Base-by-base conservation (phyloP, 139 green algal species). In the Yamagishiella unicocca region DNA sequence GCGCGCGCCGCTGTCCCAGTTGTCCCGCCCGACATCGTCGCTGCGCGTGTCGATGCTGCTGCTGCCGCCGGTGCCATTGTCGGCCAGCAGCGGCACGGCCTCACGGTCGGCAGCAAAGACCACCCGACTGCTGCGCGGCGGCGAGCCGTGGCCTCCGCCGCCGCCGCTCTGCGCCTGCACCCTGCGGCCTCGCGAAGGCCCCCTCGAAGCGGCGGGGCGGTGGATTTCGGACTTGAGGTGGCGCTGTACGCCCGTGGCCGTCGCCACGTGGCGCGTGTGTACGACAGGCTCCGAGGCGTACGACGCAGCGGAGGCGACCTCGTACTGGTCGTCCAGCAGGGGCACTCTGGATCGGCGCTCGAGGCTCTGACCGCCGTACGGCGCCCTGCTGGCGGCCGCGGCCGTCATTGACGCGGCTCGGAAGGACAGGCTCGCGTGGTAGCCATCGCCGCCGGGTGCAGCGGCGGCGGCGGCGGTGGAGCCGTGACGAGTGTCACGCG, bases 181-280 rank as follows among this genome's bases (percentile, higher is more conserved):
- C 50, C 14, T 58, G 17, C 31, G 64, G 14, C 64, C 9, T 8
- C 64, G n/a, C 64, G 7, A 42, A 10, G 50, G 50, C 14, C n/a
- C n/a, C 50, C 14, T 58, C 50, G 50, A 25, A 58, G 64, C 64
- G 7, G 64, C 9, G 31, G 64, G 10, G 31, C 64, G 9, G 64
- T 40, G 17, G 67, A 75, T 50, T 37, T 75, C 67, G 35, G 67
- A 53, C 67, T 75, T 75, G 64, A 43, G n/a, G 8, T 72, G 64
- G 6, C 64, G 35, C 35, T 50, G 67, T n/a, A n/a, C 25, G 22
- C 40, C 70, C 2, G 4, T 8, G 70, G 40, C 22, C 22, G 40
- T 6, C 70, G 70, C 19, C 22, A 78, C 24, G 24, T 19, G 40
- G 24, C 24, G 25, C 40, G 24, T 55, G 4, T 37, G 40, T 37